Evolutionary conservation across 2,329 filamentous ascomycete species (phyloP), one percentile per base, ranked within the genome.

Genomic region (Neodidymelliopsis sp.): DNA sequence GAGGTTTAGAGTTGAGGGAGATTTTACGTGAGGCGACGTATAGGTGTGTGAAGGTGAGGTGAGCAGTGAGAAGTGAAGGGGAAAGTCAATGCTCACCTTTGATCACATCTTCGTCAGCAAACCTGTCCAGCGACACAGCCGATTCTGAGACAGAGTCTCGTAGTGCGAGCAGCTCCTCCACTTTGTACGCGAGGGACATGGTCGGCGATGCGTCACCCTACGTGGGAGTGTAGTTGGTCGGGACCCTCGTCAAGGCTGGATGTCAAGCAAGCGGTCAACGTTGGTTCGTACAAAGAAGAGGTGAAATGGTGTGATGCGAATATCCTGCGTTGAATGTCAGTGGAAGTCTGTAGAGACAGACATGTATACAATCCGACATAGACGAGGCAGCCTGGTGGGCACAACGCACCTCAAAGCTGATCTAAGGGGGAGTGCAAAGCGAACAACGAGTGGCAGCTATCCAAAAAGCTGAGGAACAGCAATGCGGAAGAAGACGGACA

Each of bases 81-180:
- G 38, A 38, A 44, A 38, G 28, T 36, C 16, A 27, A 46, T 19
- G 63, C 72, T 62, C 42, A 74, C 73, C 73, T 67, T 73, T 75
- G 60, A 75, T 72, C 13, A 68, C 70, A 44, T 75, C 72, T 56
- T 75, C 73, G 44, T 74, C 68, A 12, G 66, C 65, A 43, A 75
- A 75, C 52, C 67, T 73, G 37, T 75, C 73, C 19, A 75, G 62
- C 11, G 72, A 75, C 20, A 75, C 71, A 9, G 72, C 69, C 22
- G 72, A 74, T 55, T 75, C 73, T 7, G 73, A 74, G 2, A 73
- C 71, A 1, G 73, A 75, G 48, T 72, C 70, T 33, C 73, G 62
- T 25, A 75, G 61, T 33, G 73, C 73, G 25, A 75, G 66, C 8
- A 75, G 61, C 57, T 75, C 72, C 45, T 74, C 72, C 8, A 74